A percentile compares a stretch with the other conserved stretches of the same genome.
Evolutionary conservation across 768 basidiomycete species (phyloP).

Genomic region (Tylopilus sp.): DNA sequence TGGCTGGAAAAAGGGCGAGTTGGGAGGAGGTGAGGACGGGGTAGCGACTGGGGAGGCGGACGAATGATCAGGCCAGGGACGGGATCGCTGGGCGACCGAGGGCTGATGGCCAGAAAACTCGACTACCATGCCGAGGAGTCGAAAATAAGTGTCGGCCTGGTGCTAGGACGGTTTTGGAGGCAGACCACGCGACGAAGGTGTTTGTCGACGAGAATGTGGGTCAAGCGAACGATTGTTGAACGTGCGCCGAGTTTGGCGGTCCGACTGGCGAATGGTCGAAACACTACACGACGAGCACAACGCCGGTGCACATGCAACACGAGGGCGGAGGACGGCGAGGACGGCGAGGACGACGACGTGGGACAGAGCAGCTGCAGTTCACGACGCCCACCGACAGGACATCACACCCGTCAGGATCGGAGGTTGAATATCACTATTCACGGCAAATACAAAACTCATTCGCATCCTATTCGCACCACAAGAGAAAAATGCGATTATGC

Average conservation of each 20-base stretch:
- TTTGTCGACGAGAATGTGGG: not conserved
- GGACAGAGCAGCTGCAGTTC: not conserved
- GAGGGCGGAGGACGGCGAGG: constrained; percentile 2
- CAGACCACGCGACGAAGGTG: not conserved
- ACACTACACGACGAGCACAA: constrained; percentile 11
- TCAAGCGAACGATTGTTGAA: constrained; percentile 8
- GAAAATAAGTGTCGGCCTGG: not conserved
- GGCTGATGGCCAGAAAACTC: constrained; percentile 30
- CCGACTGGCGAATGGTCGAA: constrained; percentile 2
- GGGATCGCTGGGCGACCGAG: constrained; percentile 28
- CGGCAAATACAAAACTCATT: constrained; percentile 4
- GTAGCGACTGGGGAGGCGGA: constrained; percentile 20
- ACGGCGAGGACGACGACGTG: constrained; percentile 6
- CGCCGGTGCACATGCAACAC: constrained; percentile 10
- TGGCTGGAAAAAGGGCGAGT: constrained; percentile 31
- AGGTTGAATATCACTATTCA: constrained; percentile 26
- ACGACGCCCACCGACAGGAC: constrained; percentile 5
- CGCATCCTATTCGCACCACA: constrained; percentile 6
- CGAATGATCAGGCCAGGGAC: constrained; percentile 33
- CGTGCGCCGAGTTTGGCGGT: constrained; percentile 15
- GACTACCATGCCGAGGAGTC: constrained; percentile 25
- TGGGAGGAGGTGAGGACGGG: constrained; percentile 33
- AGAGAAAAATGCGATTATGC: constrained; percentile 21
- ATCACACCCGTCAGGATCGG: constrained; percentile 20
- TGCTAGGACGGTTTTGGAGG: not conserved